phyloP scores from a whole-genome alignment of 768 basidiomycete genomes.

The Phylloporus arenicola region DNA sequence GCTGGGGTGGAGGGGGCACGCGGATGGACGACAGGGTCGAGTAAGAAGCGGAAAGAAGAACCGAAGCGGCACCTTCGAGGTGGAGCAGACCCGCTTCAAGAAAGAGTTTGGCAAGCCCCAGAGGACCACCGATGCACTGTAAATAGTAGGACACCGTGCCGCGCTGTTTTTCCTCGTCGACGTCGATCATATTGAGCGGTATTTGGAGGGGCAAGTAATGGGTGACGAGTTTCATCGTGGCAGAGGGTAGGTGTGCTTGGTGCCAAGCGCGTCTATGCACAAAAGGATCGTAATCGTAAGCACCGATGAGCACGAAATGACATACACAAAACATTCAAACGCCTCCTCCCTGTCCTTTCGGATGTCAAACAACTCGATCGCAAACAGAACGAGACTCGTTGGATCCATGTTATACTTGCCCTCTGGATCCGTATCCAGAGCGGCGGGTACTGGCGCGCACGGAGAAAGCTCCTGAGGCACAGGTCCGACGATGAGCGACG shows the following conservation, averaged over 20 bases:
- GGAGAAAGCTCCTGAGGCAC: constrained; percentile 59
- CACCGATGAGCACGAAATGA: constrained; percentile 9
- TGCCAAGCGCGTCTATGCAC: constrained; percentile 71
- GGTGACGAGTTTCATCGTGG: constrained; percentile 71
- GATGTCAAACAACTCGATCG: constrained; percentile 68
- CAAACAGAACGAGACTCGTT: constrained; percentile 70
- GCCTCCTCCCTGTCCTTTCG: constrained; percentile 70
- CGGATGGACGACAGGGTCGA: constrained; percentile 76
- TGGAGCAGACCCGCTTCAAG: constrained; percentile 74
- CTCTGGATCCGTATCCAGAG: constrained; percentile 48
- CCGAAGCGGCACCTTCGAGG: constrained; percentile 72
- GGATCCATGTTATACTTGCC: constrained; percentile 81
- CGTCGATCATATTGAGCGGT: constrained; percentile 32
- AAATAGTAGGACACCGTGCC: constrained; percentile 60
- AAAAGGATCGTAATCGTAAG: not conserved
- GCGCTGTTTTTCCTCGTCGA: constrained; percentile 36
- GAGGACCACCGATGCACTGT: constrained; percentile 60
- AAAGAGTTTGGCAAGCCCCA: constrained; percentile 68
- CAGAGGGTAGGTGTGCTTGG: constrained; percentile 66
- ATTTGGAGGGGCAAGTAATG: constrained; percentile 63
- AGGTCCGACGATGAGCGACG: constrained; percentile 69
- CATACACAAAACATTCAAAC: constrained; percentile 77
- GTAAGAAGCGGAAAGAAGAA: constrained; percentile 67
- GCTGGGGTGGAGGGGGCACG: constrained; percentile 48
- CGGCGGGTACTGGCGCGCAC: constrained; percentile 43